These are phyloP conservation scores for Piloderma croceum DNA, from an alignment of 768 basidiomycete species.

Conservation along the genomic window DNA sequence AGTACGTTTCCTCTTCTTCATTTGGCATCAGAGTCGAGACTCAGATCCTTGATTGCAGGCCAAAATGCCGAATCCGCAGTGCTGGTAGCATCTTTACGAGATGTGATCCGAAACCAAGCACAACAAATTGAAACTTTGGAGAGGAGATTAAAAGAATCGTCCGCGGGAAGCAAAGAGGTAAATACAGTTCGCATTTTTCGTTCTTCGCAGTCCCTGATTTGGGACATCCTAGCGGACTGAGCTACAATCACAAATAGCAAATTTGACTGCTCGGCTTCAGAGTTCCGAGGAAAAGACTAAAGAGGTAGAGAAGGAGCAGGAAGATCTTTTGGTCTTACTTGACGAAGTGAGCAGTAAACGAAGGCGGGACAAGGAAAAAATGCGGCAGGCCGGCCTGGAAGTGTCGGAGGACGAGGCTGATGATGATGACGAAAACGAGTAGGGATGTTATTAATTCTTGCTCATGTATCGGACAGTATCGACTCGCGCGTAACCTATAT, in stretches of 20 bases:
- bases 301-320: conserved; percentile 93
- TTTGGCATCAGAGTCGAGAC: conserved; percentile 1
- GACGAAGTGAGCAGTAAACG: conserved; percentile 90
- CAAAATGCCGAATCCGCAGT: conserved; percentile 73
- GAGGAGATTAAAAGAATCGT: conserved; percentile 45
- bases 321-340: conserved; percentile 87
- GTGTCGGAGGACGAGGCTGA: conserved; percentile 92
- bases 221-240: conserved; percentile 18
- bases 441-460: conserved; percentile 14
- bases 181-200: conserved; percentile 9
- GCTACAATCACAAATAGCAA: conserved; percentile 42
- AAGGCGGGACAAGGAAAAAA: conserved; percentile 71
- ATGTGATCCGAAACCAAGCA: conserved; percentile 78
- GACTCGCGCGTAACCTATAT: too few species aligned
- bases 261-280: conserved; percentile 43
- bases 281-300: conserved; percentile 59
- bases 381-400: conserved; percentile 71
- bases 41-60: conserved; percentile 30
- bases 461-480: neutral
- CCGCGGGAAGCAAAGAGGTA: conserved; percentile 35
- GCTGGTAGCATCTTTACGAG: conserved; percentile 78
- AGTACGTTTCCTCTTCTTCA: conserved; percentile 33
- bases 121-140: conserved; percentile 71
- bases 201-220: neutral
- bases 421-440: conserved; percentile 54